phyloP scores from a whole-genome alignment of 805 yeast genomes.

The Yamadazyma paraphyllophila region DNA sequence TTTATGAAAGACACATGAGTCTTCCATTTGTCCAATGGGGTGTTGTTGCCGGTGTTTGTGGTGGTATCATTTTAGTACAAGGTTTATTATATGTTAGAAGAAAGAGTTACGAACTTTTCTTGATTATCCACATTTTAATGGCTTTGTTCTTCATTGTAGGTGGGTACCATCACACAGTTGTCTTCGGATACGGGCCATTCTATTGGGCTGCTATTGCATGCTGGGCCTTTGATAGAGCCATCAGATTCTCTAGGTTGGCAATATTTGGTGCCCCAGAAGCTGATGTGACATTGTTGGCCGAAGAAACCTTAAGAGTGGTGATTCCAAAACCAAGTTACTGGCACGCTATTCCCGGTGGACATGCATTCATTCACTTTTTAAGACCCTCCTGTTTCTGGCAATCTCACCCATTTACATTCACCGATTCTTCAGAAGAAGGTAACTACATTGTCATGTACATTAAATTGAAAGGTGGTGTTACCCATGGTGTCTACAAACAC shows the following conservation, averaged over 20 bases:
- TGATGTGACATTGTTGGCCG: conserved; percentile 32
- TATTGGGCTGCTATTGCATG: conserved; percentile 34
- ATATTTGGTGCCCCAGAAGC: conserved; percentile 35
- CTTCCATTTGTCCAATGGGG: conserved; percentile 28
- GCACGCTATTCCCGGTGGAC: conserved; percentile 41
- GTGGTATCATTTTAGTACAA: conserved; percentile 46
- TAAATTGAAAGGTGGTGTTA: conserved; percentile 53
- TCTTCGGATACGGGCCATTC: conserved; percentile 25
- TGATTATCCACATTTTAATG: conserved; percentile 30
- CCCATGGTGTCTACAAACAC: conserved; percentile 32
- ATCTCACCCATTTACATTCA: conserved; percentile 43
- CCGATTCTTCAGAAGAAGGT: conserved; percentile 23
- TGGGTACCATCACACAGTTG: conserved; percentile 52
- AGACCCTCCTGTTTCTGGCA: conserved; percentile 40
- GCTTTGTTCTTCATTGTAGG: conserved; percentile 47
- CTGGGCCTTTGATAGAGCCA: conserved; percentile 37
- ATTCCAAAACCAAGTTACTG: conserved; percentile 38
- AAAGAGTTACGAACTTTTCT: conserved; percentile 51
- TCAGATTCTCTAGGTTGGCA: conserved; percentile 30
- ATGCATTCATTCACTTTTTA: conserved; percentile 39
- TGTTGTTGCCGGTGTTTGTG: conserved; percentile 25
- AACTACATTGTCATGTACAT: conserved; percentile 29
- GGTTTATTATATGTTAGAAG: conserved; percentile 53
- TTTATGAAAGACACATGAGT: conserved; percentile 14
- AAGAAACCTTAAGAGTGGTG: conserved; percentile 37